These are phyloP conservation scores for Komagataella populi DNA, from an alignment of 805 yeast species.

Conservation along the genomic window DNA sequence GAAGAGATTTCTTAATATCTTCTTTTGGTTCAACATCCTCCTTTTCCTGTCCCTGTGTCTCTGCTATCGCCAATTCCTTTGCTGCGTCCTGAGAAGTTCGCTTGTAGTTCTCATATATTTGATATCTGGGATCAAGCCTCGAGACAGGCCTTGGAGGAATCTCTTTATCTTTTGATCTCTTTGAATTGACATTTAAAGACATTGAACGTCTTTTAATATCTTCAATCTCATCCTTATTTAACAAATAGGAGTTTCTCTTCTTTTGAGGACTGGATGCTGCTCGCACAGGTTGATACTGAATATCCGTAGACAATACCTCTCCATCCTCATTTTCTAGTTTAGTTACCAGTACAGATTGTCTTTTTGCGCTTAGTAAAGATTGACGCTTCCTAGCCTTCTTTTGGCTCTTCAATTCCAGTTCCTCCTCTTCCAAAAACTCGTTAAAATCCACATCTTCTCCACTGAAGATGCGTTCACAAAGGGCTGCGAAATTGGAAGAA, in stretches of 20 bases:
- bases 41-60: not conserved
- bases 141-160: constrained; percentile 25
- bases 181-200: not conserved
- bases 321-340: not conserved
- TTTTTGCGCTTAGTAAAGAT: not conserved
- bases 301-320: not conserved
- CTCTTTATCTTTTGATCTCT: not conserved
- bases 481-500: constrained; percentile 63
- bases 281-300: constrained; percentile 11
- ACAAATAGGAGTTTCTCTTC: constrained; percentile 21
- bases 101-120: constrained; percentile 30
- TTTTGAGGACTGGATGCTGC: constrained; percentile 14
- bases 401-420: constrained; percentile 8
- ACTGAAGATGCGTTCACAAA: constrained; percentile 66
- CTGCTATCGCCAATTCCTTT: constrained; percentile 3
- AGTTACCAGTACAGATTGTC: not conserved
- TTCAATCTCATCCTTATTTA: constrained; percentile 31
- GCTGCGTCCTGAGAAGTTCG: constrained; percentile 28
- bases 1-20: not conserved
- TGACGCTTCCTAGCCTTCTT: constrained; percentile 2
- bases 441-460: constrained; percentile 50
- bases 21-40: not conserved
- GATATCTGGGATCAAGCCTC: constrained; percentile 42
- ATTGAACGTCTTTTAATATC: constrained; percentile 18
- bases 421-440: constrained; percentile 23